Evolutionary conservation across 129 eudicot species (phyloP).

Genomic region (Flaveria linearis): DNA sequence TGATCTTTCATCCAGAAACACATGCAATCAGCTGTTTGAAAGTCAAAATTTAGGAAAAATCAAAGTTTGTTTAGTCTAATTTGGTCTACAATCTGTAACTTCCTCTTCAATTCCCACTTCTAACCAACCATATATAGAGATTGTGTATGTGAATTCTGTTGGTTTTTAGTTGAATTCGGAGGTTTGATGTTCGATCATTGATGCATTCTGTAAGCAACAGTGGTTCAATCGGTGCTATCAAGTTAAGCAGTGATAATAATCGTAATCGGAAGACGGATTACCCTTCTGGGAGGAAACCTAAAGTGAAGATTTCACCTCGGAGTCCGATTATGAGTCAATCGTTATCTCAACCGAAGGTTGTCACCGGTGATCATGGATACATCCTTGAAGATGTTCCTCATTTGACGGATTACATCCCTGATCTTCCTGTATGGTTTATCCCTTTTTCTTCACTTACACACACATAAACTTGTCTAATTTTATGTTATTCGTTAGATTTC

Average conservation of each 20-base stretch:
- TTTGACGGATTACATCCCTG: constrained; percentile 67
- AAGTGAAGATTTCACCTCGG: constrained; percentile 17
- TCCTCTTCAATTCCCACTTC: constrained; percentile 13
- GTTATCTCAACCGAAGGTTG: constrained; percentile 39
- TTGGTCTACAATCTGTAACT: constrained; percentile 26
- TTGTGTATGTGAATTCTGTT: background rate
- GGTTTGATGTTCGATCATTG: constrained; percentile 4
- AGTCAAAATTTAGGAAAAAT: constrained; percentile 26
- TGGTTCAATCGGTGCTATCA: constrained; percentile 23
- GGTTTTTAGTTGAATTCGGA: constrained; percentile 7
- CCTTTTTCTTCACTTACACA: background rate
- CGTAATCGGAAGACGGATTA: constrained; percentile 26
- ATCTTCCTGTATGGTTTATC: constrained; percentile 55
- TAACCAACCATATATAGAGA: constrained; percentile 7
- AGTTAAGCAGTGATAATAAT: constrained; percentile 30
- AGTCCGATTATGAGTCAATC: constrained; percentile 32
- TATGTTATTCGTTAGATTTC: background rate
- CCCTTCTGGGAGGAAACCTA: constrained; percentile 7
- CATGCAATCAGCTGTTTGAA: constrained; percentile 17
- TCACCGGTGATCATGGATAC: constrained; percentile 57
- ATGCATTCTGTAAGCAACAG: constrained; percentile 29
- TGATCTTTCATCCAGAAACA: constrained; percentile 7
- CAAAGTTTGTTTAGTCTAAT: constrained; percentile 29
- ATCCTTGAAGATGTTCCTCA: constrained; percentile 93
- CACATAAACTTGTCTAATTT: background rate